Base-by-base conservation (phyloP, 345 rosid genomes). In the Nephelium lappaceum region DNA sequence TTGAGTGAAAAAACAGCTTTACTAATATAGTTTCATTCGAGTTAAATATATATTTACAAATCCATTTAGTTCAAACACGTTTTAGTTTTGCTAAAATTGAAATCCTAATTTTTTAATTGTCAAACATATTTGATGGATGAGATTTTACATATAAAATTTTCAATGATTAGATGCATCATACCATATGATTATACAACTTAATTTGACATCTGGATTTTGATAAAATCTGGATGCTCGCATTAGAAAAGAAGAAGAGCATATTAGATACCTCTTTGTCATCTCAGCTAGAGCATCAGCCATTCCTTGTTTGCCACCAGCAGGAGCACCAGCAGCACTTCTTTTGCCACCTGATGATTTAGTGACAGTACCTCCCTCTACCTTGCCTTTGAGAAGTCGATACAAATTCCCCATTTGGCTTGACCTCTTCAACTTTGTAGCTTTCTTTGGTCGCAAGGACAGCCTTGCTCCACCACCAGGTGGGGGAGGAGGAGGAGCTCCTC, bases 201-300 rank as follows among this genome's bases (percentile, higher is more conserved):
- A 31, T 31, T 31, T 31, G 36, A 12, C 55, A 41, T 41, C 43
- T 41, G 43, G 9, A 41, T 41, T 41, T 41, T 41, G 7, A 8
- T 41, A 31, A 41, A 41, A 41, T 41, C 43, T 41, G 43, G 43
- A 41, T 41, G 7, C 43, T 16, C 2, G 7, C 11, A 53, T 16
- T 2, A 53, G n/a, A 16, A 6, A 53, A 53, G n/a, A 16, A 16
- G 8, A 16, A 41, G 43, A 53, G 58, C 58, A 53, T 49, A 49
- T 3, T 11, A 1, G 18, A 42, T 80, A 87, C 91, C 97, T 92
- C 84, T 89, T 94, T 43, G 98, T 93, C 83, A 92, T 94, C 88
- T 96, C 98, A 53, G 97, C 95, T 11, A 96, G 87, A 53, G 99
- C 98, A 85, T 94, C 99, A 47, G 99, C 98, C 98, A 96, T 91